These are phyloP conservation scores for Hibiscus trionum DNA, from an alignment of 345 rosid genomes.

Conservation along the genomic window DNA sequence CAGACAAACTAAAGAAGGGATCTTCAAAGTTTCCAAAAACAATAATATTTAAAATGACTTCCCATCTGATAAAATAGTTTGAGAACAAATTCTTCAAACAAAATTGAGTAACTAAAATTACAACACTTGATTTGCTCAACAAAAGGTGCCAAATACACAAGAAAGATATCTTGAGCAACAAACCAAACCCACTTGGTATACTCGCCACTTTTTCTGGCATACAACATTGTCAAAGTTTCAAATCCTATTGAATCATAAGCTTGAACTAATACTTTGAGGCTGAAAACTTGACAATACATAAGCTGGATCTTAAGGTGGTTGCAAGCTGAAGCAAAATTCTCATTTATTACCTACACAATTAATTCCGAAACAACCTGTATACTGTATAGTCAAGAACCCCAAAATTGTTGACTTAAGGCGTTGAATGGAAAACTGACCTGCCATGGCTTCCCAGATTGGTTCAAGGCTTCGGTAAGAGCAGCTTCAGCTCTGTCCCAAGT, in stretches of 20 bases:
- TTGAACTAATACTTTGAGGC: not conserved
- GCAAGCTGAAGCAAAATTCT: not conserved
- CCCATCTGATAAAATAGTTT: too few relatives aligned
- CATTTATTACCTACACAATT: not conserved
- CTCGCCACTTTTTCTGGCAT: not conserved
- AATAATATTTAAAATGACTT: too few relatives aligned
- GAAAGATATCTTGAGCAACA: not conserved
- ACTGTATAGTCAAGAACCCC: not conserved
- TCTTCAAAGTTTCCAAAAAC: too few relatives aligned
- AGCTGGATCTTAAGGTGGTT: not conserved
- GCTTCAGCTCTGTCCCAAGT: conserved; percentile 93
- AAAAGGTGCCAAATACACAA: not conserved
- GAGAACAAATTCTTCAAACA: too few relatives aligned
- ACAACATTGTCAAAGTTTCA: not conserved
- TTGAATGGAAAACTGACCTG: conserved; percentile 37
- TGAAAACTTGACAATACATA: not conserved
- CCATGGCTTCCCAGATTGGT: conserved; percentile 80
- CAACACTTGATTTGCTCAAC: not conserved
- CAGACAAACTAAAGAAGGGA: too few relatives aligned
- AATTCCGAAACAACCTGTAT: not conserved
- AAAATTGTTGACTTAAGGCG: not conserved
- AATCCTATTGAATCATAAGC: not conserved
- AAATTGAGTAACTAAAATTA: too few relatives aligned
- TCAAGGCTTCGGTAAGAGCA: conserved; percentile 67
- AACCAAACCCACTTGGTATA: not conserved